Base-by-base conservation (phyloP, 169 alveolate species). In the Plasmodium gaboni region DNA sequence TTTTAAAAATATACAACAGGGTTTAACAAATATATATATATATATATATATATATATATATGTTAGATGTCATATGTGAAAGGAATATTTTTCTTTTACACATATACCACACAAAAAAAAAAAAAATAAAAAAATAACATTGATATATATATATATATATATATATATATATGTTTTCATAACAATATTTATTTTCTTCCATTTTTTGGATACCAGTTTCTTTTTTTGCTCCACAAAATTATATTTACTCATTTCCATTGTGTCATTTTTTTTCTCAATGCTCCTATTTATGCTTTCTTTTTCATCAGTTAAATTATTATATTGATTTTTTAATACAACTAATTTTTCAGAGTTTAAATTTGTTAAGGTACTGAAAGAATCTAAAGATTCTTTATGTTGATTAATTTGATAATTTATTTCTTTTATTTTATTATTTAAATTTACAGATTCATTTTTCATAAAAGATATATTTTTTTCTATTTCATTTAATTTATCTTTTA, bases 321-420 rank as follows among this genome's bases (percentile, higher is more conserved):
- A 83, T 12, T 83, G 74, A 55, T 83, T 83, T 60, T 68, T 65
- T 17, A 83, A 48, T 13, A 63, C 46, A 17, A 57, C 4, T 68
- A 57, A 68, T 57, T 72, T 68, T 61, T 83, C 91, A 8, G 13
- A 24, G 17, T 83, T 83, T 48, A 83, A 71, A 72, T 83, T 55
- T 2, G 91, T 63, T 24, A 83, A 48, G 57, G 69, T 83, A 1
- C 59, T 46, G 42, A 83, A 83, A 12, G 91, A 83, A 46, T 83
- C 91, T 0, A 83, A 68, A 9, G 85, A 80, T 60, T 83, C 91
- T 19, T 68, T 83, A 71, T 83, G 91, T 15, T 83, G 91, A 28
- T 83, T 83, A 53, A 83, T 83, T 53, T 83, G 91, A 26, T 83
- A 83, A 55, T 83, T 85, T 5, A 83, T 28, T 51, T 83, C 91